Evolutionary conservation across 2,329 filamentous ascomycete genomes (phyloP).

Genomic region (Fusarium sterilihyphosum): DNA sequence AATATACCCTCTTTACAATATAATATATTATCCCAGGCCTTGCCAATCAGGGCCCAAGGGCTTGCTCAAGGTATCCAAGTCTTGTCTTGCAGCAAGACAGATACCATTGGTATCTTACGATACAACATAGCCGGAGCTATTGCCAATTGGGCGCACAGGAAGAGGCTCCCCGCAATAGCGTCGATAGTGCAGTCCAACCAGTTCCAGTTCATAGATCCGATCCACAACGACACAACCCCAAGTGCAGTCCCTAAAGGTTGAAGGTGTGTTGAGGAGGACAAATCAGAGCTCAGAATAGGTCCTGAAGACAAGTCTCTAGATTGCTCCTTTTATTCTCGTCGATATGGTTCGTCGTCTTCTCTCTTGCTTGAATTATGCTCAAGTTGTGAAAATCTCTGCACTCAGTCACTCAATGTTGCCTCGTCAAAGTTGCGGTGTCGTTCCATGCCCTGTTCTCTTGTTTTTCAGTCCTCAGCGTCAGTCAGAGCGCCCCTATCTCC

Average conservation of each 20-base stretch:
- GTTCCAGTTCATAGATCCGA: conserved; percentile 30
- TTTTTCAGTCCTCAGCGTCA: neutral
- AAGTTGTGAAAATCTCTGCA: neutral
- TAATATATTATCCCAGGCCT: too few relatives aligned
- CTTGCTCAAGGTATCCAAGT: conserved; percentile 1
- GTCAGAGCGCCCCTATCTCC: conserved; percentile 33
- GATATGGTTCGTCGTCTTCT: neutral
- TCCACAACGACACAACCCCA: conserved; percentile 28
- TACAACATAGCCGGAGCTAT: conserved; percentile 19
- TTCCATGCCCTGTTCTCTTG: conserved; percentile 8
- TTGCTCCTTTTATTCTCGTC: neutral
- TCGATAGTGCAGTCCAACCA: conserved; percentile 29
- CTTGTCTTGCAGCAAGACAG: conserved; percentile 4
- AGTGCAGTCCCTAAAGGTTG: conserved; percentile 7
- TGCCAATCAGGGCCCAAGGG: too few relatives aligned
- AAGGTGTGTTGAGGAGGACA: conserved; percentile 22
- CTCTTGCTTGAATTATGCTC: neutral
- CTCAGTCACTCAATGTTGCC: neutral
- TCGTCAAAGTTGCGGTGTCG: conserved; percentile 34
- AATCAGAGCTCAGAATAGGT: conserved; percentile 22
- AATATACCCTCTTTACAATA: too few relatives aligned
- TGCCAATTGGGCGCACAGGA: conserved; percentile 15
- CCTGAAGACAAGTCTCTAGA: neutral
- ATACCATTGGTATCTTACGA: conserved; percentile 19
- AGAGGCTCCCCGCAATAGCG: conserved; percentile 20